Percentiles rank a stretch among this genome's conserved stretches.
These are phyloP conservation scores for Oryza coarctata DNA, from an alignment of 176 grass and related monocot genomes.

Conservation along the genomic window DNA sequence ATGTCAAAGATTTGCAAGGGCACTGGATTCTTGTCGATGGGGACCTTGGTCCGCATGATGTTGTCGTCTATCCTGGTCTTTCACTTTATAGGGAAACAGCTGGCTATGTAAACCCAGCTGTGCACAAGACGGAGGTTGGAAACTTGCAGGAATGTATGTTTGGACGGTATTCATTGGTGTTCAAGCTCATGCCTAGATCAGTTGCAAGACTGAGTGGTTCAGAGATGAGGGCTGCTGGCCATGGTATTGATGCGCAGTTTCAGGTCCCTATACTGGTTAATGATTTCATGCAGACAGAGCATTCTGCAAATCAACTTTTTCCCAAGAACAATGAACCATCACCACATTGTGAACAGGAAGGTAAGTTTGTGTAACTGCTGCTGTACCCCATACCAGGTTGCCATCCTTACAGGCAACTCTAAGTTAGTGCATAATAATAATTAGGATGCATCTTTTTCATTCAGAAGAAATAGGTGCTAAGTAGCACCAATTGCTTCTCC, in stretches of 20 bases:
- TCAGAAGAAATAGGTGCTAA: not conserved
- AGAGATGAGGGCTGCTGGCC: conserved; percentile 79
- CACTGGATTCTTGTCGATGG: conserved; percentile 73
- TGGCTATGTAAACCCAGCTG: conserved; percentile 70
- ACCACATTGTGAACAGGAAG: conserved; percentile 46
- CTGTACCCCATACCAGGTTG: not conserved
- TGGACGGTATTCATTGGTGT: conserved; percentile 69
- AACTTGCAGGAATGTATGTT: conserved; percentile 54
- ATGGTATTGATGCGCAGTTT: conserved; percentile 74
- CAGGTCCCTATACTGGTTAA: conserved; percentile 64
- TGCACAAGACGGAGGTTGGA: conserved; percentile 52
- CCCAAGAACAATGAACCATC: conserved; percentile 40
- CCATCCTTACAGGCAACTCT: not conserved
- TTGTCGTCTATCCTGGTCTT: conserved; percentile 74
- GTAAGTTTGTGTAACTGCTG: conserved; percentile 42
- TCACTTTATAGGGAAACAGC: conserved; percentile 81
- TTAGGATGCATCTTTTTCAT: not conserved
- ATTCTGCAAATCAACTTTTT: conserved; percentile 61
- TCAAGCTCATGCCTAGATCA: conserved; percentile 82
- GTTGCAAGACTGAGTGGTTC: conserved; percentile 64
- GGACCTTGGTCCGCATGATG: conserved; percentile 70
- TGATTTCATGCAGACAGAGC: conserved; percentile 79
- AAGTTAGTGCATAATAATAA: not conserved
- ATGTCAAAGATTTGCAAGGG: conserved; percentile 80
- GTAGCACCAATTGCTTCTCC: conserved; percentile 19